phyloP scores from a whole-genome alignment of 192 early-diverging fungal genomes.

The Kickxella alabastrina region DNA sequence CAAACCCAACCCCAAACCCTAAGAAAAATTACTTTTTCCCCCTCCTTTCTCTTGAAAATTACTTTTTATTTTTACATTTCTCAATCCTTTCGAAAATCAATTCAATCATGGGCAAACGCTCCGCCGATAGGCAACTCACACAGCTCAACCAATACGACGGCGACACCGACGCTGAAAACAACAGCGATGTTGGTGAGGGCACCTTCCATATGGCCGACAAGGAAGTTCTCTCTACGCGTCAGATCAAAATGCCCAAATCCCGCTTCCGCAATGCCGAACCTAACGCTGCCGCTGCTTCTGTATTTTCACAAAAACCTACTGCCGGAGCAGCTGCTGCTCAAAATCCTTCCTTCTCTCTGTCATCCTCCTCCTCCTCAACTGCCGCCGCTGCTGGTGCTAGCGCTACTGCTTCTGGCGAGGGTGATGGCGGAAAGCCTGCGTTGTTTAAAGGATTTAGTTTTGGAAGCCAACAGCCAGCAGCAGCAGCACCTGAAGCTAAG shows the following conservation, averaged over 20 bases:
- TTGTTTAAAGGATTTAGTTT: conserved; percentile 42
- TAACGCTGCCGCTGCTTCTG: not conserved
- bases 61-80: not conserved
- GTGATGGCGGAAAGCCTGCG: conserved; percentile 1
- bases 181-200: conserved; percentile 5
- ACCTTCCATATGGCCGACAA: conserved; percentile 29
- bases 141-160: conserved; percentile 51
- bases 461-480: conserved; percentile 13
- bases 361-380: not conserved
- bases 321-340: conserved; percentile 1
- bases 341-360: conserved; percentile 2
- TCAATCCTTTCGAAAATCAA: not conserved
- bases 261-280: conserved; percentile 18
- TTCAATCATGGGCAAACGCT: conserved; percentile 54
- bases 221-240: conserved; percentile 17
- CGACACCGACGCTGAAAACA: conserved; percentile 16
- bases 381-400: conserved; percentile 18
- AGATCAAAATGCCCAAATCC: conserved; percentile 50
- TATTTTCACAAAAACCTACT: no score
- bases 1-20: no score
- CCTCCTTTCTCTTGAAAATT: not conserved
- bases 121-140: conserved; percentile 48
- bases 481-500: not conserved
- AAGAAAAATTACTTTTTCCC: not conserved
- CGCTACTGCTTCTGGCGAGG: conserved; percentile 26